phyloP scores from a whole-genome alignment of 352 stramenopile species.

The Pythium folliculosum region DNA sequence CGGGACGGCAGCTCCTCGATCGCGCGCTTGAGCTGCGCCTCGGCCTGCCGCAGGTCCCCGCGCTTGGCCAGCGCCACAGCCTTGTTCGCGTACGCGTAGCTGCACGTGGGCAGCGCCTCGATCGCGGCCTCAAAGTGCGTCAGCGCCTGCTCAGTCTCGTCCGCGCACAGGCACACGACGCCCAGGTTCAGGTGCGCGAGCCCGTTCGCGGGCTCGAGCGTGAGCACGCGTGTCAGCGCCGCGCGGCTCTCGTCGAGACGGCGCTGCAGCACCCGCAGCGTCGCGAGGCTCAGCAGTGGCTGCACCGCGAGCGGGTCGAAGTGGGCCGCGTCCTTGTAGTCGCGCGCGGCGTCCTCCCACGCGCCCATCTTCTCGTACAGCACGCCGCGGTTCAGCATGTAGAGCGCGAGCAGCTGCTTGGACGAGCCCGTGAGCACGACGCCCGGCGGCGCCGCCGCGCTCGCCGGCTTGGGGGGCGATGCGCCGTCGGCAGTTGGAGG shows the following conservation, averaged over 20 bases:
- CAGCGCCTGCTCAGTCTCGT: constrained; percentile 37
- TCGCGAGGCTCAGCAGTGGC: constrained; percentile 64
- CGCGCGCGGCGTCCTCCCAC: constrained; percentile 47
- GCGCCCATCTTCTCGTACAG: constrained; percentile 55
- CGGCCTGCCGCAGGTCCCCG: constrained; percentile 42
- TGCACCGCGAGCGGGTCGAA: constrained; percentile 67
- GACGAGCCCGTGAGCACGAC: constrained; percentile 44
- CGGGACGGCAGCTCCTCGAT: constrained; percentile 69
- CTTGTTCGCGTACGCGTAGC: constrained; percentile 72
- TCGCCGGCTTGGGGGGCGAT: constrained; percentile 4
- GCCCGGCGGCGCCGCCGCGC: not conserved
- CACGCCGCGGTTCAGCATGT: constrained; percentile 73
- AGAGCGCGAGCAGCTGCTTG: constrained; percentile 68
- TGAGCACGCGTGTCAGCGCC: constrained; percentile 47
- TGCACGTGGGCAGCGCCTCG: constrained; percentile 49
- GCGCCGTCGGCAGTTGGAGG: no score
- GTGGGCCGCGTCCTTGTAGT: constrained; percentile 65
- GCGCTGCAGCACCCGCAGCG: constrained; percentile 45
- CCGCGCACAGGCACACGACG: constrained; percentile 44
- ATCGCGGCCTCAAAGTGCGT: constrained; percentile 58
- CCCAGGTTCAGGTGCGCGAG: constrained; percentile 67
- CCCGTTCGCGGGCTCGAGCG: constrained; percentile 48
- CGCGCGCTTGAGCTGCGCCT: constrained; percentile 61
- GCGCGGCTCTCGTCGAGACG: constrained; percentile 39
- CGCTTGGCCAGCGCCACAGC: constrained; percentile 46